Base-by-base conservation (phyloP, 306 rosid species). In the Prosopis cineraria region DNA sequence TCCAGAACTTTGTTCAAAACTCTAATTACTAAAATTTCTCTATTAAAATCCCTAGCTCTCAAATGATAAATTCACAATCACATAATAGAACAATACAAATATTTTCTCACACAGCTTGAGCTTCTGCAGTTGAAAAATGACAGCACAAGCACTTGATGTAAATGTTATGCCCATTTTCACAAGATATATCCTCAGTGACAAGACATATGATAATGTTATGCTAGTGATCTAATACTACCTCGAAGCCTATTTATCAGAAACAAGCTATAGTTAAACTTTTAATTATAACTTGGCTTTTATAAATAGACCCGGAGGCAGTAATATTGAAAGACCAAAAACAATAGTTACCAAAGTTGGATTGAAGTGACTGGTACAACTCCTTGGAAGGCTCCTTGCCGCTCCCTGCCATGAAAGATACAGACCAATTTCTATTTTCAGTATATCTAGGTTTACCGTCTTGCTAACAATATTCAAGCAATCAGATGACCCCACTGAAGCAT, bases 331-430 rank as follows among this genome's bases (percentile, higher is more conserved):
- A 58, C 53, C 77, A 60, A 33, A 45, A 17, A 58, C 43, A 48
- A 66, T 0, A 58, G 45, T 77, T 73, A 86, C 89, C 80, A 60
- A 77, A 53, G 85, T 81, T 53, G 92, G 90, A 78, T 86, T 84
- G 67, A 83, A 55, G 62, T 72, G 82, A 78, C 59, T 58, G 45
- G 66, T 73, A 70, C 92, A 88, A 31, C 85, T 81, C 39, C 39
- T 62, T 31, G 92, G 89, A 34, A 88, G 85, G 80, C 74, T 81
- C 74, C 72, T 85, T 75, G 77, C 67, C 39, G 86, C 80, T 55
- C 63, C 86, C 91, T 88, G 29, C 47, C 64, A 74, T 33, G 50
- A 13, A 41, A 70, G 11, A 74, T 20, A 24, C 20, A 53, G 44
- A 34, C 47, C 60, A 71, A 34, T 10, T 5, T 68, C 45, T n/a